A percentile compares a stretch with the other conserved stretches of the same genome.
phyloP scores from a whole-genome alignment of 2,329 filamentous ascomycete species.

The Fusarium armeniacum region DNA sequence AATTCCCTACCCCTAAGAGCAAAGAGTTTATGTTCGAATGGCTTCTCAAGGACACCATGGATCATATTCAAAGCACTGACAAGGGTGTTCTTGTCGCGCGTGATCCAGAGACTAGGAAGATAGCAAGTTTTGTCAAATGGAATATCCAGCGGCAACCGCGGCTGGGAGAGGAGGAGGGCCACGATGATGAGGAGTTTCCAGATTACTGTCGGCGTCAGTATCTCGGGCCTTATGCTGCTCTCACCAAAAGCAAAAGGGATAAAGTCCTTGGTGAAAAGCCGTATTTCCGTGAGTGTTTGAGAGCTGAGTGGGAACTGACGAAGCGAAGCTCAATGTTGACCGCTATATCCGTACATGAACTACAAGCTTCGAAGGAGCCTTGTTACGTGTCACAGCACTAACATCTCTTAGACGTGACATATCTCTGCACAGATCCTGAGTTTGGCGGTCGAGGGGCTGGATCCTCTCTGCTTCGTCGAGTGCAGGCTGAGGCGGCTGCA shows the following conservation, averaged over 20 bases:
- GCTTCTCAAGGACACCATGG: conserved; percentile 51
- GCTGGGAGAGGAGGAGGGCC: conserved; percentile 26
- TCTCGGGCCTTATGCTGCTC: conserved; percentile 53
- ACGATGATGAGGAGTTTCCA: conserved; percentile 51
- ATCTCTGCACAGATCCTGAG: conserved; percentile 57
- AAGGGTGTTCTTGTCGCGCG: conserved; percentile 55
- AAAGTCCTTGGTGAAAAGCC: conserved; percentile 50
- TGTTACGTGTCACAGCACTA: conserved; percentile 21
- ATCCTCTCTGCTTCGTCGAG: conserved; percentile 51
- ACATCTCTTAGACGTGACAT: conserved; percentile 54
- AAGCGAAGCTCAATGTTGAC: conserved; percentile 1
- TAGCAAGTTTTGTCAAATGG: conserved; percentile 57
- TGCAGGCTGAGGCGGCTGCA: conserved; percentile 53
- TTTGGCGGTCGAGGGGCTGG: conserved; percentile 56
- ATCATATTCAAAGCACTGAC: conserved; percentile 47
- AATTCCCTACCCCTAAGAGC: conserved; percentile 56
- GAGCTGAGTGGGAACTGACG: background rate
- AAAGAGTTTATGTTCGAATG: conserved; percentile 51
- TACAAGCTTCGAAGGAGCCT: background rate
- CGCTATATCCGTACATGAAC: conserved; percentile 5
- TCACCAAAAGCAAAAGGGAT: conserved; percentile 52
- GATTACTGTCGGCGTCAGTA: conserved; percentile 50
- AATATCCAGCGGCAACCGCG: conserved; percentile 47
- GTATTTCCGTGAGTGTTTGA: conserved; percentile 57
- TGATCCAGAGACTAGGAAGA: conserved; percentile 48